phyloP scores from a whole-genome alignment of 441 rosid species.

The Flueggea neowawraea region DNA sequence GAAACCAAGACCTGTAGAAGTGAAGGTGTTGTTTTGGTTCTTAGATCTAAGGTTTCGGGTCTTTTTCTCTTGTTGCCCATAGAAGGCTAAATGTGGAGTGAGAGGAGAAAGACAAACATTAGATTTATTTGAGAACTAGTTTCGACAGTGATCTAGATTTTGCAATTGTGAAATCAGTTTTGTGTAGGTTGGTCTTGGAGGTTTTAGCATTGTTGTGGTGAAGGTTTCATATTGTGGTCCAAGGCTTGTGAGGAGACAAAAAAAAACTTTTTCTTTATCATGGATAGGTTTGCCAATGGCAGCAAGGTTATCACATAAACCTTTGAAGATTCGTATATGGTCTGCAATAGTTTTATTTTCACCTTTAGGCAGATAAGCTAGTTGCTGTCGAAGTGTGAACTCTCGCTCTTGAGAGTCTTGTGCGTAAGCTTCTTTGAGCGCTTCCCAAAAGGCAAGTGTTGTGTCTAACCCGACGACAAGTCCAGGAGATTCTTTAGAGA shows the following conservation, averaged over 20 bases:
- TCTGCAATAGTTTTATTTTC: no score
- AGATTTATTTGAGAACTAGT: neutral
- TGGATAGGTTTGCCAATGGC: no score
- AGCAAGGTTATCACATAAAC: no score
- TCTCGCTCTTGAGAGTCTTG: slow-evolving; percentile 5
- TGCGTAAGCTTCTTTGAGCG: slow-evolving; percentile 4
- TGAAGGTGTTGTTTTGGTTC: neutral
- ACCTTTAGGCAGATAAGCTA: slow-evolving; percentile 2
- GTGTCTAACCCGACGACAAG: neutral
- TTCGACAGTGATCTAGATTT: neutral
- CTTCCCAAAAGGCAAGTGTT: neutral
- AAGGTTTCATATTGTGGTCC: slow-evolving; percentile 12
- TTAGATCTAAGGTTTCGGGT: no score
- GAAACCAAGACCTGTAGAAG: neutral
- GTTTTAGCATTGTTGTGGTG: slow-evolving; percentile 9
- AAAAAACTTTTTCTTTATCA: slow-evolving; percentile 16
- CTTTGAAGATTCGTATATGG: no score
- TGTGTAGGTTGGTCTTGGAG: neutral
- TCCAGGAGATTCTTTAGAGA: neutral
- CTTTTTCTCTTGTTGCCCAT: neutral
- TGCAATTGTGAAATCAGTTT: slow-evolving; percentile 2
- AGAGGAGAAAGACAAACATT: neutral
- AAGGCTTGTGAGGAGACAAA: slow-evolving; percentile 9
- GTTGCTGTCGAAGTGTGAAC: slow-evolving; percentile 1
- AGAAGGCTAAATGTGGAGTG: neutral